Evolutionary conservation across 2,329 filamentous ascomycete species (phyloP).

Genomic region (Penicillium janthinellum): DNA sequence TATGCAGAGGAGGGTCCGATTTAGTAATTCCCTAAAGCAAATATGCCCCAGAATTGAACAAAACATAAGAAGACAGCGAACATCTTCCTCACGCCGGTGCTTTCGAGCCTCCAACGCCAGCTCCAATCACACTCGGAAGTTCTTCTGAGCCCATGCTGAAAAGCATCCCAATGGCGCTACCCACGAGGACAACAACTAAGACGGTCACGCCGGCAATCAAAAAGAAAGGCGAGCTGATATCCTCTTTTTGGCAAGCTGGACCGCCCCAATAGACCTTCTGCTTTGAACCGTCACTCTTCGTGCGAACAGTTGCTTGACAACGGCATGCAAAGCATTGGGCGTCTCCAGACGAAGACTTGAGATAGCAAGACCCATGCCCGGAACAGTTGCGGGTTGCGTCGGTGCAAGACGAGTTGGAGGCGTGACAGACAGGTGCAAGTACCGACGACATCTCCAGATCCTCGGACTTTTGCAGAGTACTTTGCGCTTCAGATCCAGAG

Average conservation of each 20-base stretch:
- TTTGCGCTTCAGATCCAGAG: slow-evolving; percentile 2
- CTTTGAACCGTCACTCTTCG: slow-evolving; percentile 49
- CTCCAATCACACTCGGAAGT: slow-evolving; percentile 92
- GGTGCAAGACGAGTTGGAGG: slow-evolving; percentile 67
- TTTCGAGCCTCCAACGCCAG: slow-evolving; percentile 76
- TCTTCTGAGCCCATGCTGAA: slow-evolving; percentile 83
- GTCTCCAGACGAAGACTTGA: slow-evolving; percentile 60
- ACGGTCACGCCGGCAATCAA: slow-evolving; percentile 76
- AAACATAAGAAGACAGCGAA: neutral
- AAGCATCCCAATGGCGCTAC: slow-evolving; percentile 73
- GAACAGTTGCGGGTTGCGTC: slow-evolving; percentile 76
- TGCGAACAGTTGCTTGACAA: slow-evolving; percentile 64
- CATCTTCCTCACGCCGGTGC: slow-evolving; percentile 42
- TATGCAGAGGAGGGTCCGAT: too few species aligned
- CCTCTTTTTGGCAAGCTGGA: slow-evolving; percentile 83
- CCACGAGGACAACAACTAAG: slow-evolving; percentile 66
- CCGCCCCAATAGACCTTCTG: slow-evolving; percentile 80
- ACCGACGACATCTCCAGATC: slow-evolving; percentile 42
- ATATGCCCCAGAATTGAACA: neutral
- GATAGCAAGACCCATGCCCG: slow-evolving; percentile 74
- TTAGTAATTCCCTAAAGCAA: neutral
- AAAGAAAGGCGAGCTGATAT: slow-evolving; percentile 87
- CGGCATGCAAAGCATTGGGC: slow-evolving; percentile 74
- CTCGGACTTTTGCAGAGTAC: slow-evolving; percentile 22
- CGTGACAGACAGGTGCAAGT: slow-evolving; percentile 74